phyloP scores from a whole-genome alignment of 108 stramenopile species.

The Discostella stelligeroides region DNA sequence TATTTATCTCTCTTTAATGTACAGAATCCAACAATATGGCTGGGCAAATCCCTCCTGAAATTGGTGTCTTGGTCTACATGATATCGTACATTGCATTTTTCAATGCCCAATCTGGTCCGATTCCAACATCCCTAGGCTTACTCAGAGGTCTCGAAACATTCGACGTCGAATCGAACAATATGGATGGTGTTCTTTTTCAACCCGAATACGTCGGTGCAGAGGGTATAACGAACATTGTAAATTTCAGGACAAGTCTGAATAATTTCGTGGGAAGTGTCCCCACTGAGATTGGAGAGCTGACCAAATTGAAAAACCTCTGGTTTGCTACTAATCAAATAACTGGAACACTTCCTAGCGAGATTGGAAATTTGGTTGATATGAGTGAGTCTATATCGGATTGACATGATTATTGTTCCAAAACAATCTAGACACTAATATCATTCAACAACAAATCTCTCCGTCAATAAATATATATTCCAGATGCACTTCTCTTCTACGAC shows the following conservation, averaged over 20 bases:
- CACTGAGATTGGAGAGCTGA: constrained; percentile 66
- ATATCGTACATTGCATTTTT: constrained; percentile 50
- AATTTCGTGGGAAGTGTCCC: constrained; percentile 73
- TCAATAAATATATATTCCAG: constrained; percentile 4
- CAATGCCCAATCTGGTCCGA: constrained; percentile 42
- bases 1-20: not conserved
- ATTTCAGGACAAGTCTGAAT: constrained; percentile 51
- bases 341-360: constrained; percentile 60
- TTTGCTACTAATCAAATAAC: constrained; percentile 55
- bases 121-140: constrained; percentile 44
- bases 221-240: constrained; percentile 39
- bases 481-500: constrained; percentile 44
- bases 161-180: constrained; percentile 47
- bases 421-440: too few relatives aligned
- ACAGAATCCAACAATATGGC: constrained; percentile 60
- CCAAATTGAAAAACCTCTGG: constrained; percentile 59
- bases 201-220: constrained; percentile 40
- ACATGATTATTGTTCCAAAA: too few relatives aligned
- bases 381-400: too few relatives aligned
- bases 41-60: constrained; percentile 62
- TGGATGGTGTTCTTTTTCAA: constrained; percentile 49
- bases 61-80: constrained; percentile 48
- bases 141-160: constrained; percentile 45
- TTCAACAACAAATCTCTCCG: too few relatives aligned
- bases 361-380: constrained; percentile 48